phyloP scores from a whole-genome alignment of 768 basidiomycete species.

The Inosperma sp. region DNA sequence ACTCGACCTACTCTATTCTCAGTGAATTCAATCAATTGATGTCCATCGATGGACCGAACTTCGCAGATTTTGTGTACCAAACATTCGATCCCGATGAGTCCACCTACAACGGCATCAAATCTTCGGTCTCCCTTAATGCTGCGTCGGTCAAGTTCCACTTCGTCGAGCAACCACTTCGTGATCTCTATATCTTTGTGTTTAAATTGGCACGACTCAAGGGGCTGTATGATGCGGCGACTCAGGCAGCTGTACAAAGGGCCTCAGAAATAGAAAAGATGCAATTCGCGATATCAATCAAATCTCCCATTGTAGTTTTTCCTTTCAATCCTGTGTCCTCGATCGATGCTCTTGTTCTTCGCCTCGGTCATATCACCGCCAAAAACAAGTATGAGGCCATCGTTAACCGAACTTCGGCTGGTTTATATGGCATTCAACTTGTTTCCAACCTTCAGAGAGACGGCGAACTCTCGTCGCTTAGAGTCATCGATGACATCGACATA shows the following conservation, averaged over 20 bases:
- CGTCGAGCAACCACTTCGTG: constrained; percentile 85
- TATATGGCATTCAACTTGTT: constrained; percentile 78
- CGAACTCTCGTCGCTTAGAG: constrained; percentile 58
- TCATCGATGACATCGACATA: constrained; percentile 88
- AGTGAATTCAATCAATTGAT: constrained; percentile 79
- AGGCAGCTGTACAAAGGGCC: constrained; percentile 87
- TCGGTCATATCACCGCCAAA: constrained; percentile 83
- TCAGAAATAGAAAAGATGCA: constrained; percentile 94
- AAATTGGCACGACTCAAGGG: constrained; percentile 90
- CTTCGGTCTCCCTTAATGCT: constrained; percentile 74
- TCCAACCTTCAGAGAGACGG: constrained; percentile 57
- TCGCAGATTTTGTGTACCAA: constrained; percentile 92
- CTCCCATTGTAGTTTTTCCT: constrained; percentile 90
- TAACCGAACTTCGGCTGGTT: constrained; percentile 66
- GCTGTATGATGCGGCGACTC: constrained; percentile 89
- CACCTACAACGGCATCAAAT: constrained; percentile 74
- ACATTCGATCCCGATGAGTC: constrained; percentile 77
- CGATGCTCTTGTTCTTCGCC: constrained; percentile 72
- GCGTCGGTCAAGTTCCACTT: constrained; percentile 89
- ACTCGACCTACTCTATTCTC: constrained; percentile 43
- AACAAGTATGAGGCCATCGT: constrained; percentile 61
- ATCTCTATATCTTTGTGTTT: constrained; percentile 75
- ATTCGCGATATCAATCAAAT: constrained; percentile 84
- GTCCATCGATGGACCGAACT: constrained; percentile 90
- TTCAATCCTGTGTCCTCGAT: constrained; percentile 52